phyloP scores from a whole-genome alignment of 2,329 filamentous ascomycete genomes.

The Hypoxylon sp. region DNA sequence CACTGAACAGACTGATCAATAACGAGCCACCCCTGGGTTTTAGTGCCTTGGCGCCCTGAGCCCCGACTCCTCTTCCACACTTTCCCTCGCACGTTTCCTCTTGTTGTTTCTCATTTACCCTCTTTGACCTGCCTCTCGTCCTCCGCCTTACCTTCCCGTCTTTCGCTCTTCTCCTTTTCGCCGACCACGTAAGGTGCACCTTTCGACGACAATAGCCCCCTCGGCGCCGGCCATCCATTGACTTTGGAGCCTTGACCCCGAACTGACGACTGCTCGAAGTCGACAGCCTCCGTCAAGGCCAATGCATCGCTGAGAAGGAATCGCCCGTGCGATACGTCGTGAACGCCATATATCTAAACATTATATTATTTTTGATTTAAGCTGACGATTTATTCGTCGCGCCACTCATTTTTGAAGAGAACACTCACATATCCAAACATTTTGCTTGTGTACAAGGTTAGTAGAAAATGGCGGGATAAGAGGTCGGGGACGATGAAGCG shows the following conservation, averaged over 20 bases:
- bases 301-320: slow-evolving; percentile 52
- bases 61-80: slow-evolving; percentile 44
- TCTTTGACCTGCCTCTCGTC: slow-evolving; percentile 48
- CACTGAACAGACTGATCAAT: slow-evolving; percentile 42
- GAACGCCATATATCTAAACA: slow-evolving; percentile 44
- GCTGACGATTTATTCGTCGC: slow-evolving; percentile 56
- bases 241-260: slow-evolving; percentile 46
- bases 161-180: slow-evolving; percentile 53
- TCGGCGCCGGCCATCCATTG: slow-evolving; percentile 49
- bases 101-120: slow-evolving; percentile 51
- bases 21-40: slow-evolving; percentile 42
- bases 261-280: slow-evolving; percentile 45
- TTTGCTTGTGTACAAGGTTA: slow-evolving; percentile 53
- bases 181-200: slow-evolving; percentile 54
- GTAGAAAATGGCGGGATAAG: slow-evolving; percentile 25
- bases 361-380: slow-evolving; percentile 42
- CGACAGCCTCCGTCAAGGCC: slow-evolving; percentile 41
- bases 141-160: slow-evolving; percentile 52
- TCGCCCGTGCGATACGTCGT: slow-evolving; percentile 49
- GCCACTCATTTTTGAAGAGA: slow-evolving; percentile 55
- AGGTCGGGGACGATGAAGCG: slow-evolving; percentile 19
- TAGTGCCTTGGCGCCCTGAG: slow-evolving; percentile 43
- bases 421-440: slow-evolving; percentile 27
- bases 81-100: slow-evolving; percentile 45
- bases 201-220: slow-evolving; percentile 53